phyloP scores from a whole-genome alignment of 495 filamentous ascomycete species.

The Xylaria curta region DNA sequence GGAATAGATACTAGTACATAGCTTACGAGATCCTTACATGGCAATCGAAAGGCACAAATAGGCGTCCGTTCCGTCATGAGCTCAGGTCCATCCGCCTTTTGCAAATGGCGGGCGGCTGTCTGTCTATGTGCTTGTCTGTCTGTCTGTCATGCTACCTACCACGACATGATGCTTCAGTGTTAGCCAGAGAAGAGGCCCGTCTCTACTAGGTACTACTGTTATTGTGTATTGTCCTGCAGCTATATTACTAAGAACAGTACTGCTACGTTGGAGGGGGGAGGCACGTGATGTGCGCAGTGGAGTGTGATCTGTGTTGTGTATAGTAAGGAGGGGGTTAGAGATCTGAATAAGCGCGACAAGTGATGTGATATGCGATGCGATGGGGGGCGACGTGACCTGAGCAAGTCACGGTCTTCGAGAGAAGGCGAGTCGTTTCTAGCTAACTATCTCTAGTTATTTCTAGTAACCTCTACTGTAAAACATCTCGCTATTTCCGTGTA shows the following conservation, averaged over 20 bases:
- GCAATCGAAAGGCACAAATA: constrained; percentile 21
- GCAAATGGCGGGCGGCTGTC: constrained; percentile 12
- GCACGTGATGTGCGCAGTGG: constrained; percentile 22
- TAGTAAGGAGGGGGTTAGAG: constrained; percentile 2
- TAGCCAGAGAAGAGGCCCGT: background rate
- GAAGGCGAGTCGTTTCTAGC: background rate
- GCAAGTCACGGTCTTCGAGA: background rate
- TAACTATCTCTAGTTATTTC: no score
- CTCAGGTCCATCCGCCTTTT: background rate
- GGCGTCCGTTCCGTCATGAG: constrained; percentile 19
- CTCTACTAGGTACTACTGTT: background rate
- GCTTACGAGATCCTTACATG: constrained; percentile 5
- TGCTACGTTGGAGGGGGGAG: background rate
- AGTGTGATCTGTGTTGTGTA: background rate
- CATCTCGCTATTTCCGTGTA: background rate
- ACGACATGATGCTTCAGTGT: constrained; percentile 4
- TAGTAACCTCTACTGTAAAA: background rate
- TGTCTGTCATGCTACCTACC: constrained; percentile 13
- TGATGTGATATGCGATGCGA: background rate
- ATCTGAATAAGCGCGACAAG: constrained; percentile 14
- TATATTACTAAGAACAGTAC: background rate
- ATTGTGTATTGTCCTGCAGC: background rate
- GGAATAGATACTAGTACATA: background rate
- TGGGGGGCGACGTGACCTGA: background rate
- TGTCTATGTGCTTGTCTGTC: constrained; percentile 21